Evolutionary conservation across 495 filamentous ascomycete genomes (phyloP).

Genomic region (Bathelium albidoporum): DNA sequence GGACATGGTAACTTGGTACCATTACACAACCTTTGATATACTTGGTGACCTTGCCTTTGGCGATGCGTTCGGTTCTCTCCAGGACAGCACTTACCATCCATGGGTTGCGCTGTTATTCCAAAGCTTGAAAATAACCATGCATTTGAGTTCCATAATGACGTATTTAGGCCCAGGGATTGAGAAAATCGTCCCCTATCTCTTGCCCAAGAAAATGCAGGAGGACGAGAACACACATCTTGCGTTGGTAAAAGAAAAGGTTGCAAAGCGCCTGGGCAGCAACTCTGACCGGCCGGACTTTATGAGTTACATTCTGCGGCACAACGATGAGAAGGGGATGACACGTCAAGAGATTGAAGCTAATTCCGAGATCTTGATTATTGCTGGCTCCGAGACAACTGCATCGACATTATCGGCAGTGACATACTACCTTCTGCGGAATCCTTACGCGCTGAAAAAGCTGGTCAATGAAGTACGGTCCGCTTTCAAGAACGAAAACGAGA

Average conservation of each 20-base stretch:
- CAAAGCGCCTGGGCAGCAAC: slow-evolving; percentile 9
- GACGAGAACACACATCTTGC: neutral
- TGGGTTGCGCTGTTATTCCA: slow-evolving; percentile 28
- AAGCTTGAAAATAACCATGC: slow-evolving; percentile 16
- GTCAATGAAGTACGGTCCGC: slow-evolving; percentile 41
- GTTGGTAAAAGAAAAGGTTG: slow-evolving; percentile 6
- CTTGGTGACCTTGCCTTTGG: slow-evolving; percentile 25
- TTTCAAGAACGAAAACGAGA: slow-evolving; percentile 44
- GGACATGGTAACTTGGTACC: slow-evolving; percentile 23
- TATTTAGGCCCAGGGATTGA: slow-evolving; percentile 4
- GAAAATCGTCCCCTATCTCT: slow-evolving; percentile 2
- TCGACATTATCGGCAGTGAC: slow-evolving; percentile 33
- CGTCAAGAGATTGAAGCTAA: slow-evolving; percentile 17
- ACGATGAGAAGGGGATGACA: slow-evolving; percentile 6
- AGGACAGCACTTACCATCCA: slow-evolving; percentile 6
- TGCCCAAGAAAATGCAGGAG: slow-evolving; percentile 5
- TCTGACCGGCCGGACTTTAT: slow-evolving; percentile 22
- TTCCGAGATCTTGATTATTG: slow-evolving; percentile 32
- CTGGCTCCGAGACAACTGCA: slow-evolving; percentile 43
- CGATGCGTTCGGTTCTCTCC: slow-evolving; percentile 19
- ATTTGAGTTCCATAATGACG: slow-evolving; percentile 4
- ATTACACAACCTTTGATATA: slow-evolving; percentile 25
- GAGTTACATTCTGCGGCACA: slow-evolving; percentile 17
- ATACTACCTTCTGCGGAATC: slow-evolving; percentile 31
- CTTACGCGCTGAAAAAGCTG: slow-evolving; percentile 30